Base-by-base conservation (phyloP, 495 filamentous ascomycete species). In the Hypoxylon cercidicola region DNA sequence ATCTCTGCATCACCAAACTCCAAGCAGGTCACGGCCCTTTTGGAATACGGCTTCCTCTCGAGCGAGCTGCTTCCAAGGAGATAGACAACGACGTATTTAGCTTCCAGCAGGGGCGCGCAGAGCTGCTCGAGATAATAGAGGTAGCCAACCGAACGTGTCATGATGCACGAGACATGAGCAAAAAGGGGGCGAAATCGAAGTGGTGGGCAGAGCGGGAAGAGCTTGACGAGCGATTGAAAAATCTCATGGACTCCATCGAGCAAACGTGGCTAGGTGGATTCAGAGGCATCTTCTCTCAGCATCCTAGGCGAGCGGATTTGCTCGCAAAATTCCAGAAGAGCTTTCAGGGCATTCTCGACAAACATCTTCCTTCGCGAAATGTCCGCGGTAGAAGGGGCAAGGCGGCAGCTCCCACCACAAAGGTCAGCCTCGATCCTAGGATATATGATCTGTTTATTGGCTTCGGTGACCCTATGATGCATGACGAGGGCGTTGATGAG, bases 221-320 rank as follows among this genome's bases (percentile, higher is more conserved):
- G 5, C 80, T 99, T 18, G 93, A 99, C 73, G 73, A 79, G 13
- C 88, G 90, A 3, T 77, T 99, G 46, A 88, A 85, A 62, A 90
- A 90, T 46, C 82, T 98, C 2, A 82, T 98, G 20, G 79, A 86
- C 21, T 94, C 90, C 57, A 92, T 99, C 39, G 94, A 98, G 70
- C 88, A 89, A 49, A 86, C 94, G 35, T 99, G 95, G 95, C 87
- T 99, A 19, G 94, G 94, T 39, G 95, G 95, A 0, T 99, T 98
- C 78, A 85, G 87, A 25, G 92, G 93, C 18, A 88, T 99, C 0
- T 96, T 99, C 72, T 93, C 91, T 5, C 89, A 90, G 40, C 83
- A 90, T 39, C 62, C 78, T 16, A 82, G 83, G 23, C 80, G 87
- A 28, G 74, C 81, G 4, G 81, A 88, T 44, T 80, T 90, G 2